Conservation (phyloP, 768 basidiomycete species). For the Flagelloscypha sp. region DNA sequence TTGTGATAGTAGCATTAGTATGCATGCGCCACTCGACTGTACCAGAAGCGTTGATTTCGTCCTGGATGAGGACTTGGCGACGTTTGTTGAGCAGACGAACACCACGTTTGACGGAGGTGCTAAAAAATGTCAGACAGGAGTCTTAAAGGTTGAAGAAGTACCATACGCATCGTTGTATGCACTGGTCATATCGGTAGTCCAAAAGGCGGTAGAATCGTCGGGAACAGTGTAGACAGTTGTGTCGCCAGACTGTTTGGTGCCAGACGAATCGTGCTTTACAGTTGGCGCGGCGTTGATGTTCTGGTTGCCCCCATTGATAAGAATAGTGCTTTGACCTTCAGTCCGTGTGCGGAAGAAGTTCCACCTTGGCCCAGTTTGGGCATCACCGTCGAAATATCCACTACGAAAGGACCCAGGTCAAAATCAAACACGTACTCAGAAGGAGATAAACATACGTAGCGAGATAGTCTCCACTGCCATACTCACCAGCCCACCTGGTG, state of each 20-base stretch:
- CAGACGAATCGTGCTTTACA: conserved; percentile 29
- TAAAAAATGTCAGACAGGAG: conserved; percentile 8
- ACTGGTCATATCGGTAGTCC: conserved; percentile 40
- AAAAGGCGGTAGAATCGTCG: conserved; percentile 38
- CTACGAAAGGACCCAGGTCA: too few relatives aligned
- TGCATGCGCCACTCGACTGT: conserved; percentile 50
- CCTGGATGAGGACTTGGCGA: conserved; percentile 51
- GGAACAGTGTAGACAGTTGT: conserved; percentile 38
- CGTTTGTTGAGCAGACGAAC: conserved; percentile 47
- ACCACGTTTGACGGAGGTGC: conserved; percentile 42
- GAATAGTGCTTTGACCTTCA: conserved; percentile 57
- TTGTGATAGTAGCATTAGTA: conserved; percentile 51
- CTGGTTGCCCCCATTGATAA: conserved; percentile 45
- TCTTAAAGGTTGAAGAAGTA: neutral
- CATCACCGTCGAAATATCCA: conserved; percentile 46
- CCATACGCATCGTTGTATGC: conserved; percentile 36
- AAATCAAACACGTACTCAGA: too few relatives aligned
- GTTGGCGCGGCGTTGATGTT: conserved; percentile 34
- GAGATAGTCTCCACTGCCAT: conserved; percentile 52
- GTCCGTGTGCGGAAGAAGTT: conserved; percentile 57
- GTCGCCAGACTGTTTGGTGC: conserved; percentile 41
- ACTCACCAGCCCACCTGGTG: conserved; percentile 53
- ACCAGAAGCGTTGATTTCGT: conserved; percentile 38
- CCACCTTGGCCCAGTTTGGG: conserved; percentile 40
- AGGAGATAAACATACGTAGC: too few relatives aligned